A percentile compares a stretch with the other conserved stretches of the same genome.
Evolutionary conservation across 352 stramenopile genomes (phyloP).

Genomic region (Globisporangium takayamanum): DNA sequence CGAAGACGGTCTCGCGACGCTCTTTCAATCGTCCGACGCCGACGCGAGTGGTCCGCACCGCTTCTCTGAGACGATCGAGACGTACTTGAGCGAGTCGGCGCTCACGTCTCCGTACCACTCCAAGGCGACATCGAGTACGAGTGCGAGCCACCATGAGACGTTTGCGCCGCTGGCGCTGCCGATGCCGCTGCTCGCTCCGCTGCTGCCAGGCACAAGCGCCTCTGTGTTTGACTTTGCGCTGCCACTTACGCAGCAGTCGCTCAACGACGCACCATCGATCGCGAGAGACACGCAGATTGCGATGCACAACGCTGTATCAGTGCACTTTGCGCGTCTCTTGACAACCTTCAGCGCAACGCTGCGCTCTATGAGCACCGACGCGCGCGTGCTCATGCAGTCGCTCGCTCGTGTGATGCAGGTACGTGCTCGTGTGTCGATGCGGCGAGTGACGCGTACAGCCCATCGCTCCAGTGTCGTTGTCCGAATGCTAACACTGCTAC

Average conservation of each 20-base stretch:
- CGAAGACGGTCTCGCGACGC: slow-evolving; percentile 20
- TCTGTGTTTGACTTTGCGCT: neutral
- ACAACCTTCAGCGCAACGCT: slow-evolving; percentile 32
- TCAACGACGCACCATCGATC: slow-evolving; percentile 23
- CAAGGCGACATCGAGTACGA: slow-evolving; percentile 9
- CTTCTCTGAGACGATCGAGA: slow-evolving; percentile 11
- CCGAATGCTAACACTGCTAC: neutral
- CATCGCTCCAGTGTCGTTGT: slow-evolving; percentile 7
- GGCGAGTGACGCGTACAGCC: neutral
- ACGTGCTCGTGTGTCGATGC: slow-evolving; percentile 9
- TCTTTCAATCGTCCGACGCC: neutral
- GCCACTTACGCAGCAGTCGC: neutral
- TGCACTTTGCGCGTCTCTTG: slow-evolving; percentile 33
- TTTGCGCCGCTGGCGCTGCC: slow-evolving; percentile 16
- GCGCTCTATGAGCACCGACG: slow-evolving; percentile 18
- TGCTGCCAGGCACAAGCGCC: neutral
- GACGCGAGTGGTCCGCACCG: slow-evolving; percentile 5
- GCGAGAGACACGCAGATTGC: slow-evolving; percentile 18
- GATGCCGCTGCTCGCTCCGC: slow-evolving; percentile 2
- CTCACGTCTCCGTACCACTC: slow-evolving; percentile 3
- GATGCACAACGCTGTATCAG: slow-evolving; percentile 23
- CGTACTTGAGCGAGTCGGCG: slow-evolving; percentile 9
- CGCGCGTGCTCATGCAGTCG: slow-evolving; percentile 23
- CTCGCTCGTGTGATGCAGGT: slow-evolving; percentile 36
- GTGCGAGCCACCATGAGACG: slow-evolving; percentile 20